Evolutionary conservation across 257 asterid species (phyloP), one percentile per base, ranked within the genome.

Genomic region (Mitragyna speciosa): DNA sequence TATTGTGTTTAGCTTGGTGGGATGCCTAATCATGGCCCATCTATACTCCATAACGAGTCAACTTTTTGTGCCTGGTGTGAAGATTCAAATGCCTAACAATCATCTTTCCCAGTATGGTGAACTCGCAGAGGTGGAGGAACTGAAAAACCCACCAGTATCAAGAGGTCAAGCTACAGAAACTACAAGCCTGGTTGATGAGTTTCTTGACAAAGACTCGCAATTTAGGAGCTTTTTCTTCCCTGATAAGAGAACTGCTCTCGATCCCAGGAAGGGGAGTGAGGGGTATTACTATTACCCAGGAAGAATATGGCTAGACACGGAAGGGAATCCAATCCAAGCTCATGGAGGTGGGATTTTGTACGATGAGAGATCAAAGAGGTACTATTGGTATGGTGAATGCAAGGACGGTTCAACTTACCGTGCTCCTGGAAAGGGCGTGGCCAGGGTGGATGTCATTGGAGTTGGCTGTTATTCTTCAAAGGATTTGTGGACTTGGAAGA

Each of bases 341-440:
- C 99, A 92, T 82, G 99, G 99, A 51, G 99, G 98, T 76, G 98
- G 98, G 47, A 89, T 96, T 82, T 76, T 94, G 31, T 92, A 90
- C 49, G 98, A 96, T 77, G 93, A 86, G 78, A 85, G 80, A 77
- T 86, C 89, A 52, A 81, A 49, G 85, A 89, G 89, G 61, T 96
- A 92, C 85, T 96, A 91, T 81, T 96, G 99, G 99, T 96, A 94
- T 75, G 99, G 99, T 14, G 99, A 96, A 87, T 94, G 84, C 81
- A 96, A 96, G 88, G 98, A 96, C 70, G 99, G 99, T 17, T 96
- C 96, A 70, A 96, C 99, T 58, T 96, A 96, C 83, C 98, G 87
- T 79, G 95, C 97, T 83, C 99, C 92, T 90, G 89, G 85, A 69
- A 92, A 85, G 81, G 99, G 93, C 87, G 93, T 98, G 76, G 99